Conservation (phyloP, 495 filamentous ascomycete species). For the Penicillium nucicola region DNA sequence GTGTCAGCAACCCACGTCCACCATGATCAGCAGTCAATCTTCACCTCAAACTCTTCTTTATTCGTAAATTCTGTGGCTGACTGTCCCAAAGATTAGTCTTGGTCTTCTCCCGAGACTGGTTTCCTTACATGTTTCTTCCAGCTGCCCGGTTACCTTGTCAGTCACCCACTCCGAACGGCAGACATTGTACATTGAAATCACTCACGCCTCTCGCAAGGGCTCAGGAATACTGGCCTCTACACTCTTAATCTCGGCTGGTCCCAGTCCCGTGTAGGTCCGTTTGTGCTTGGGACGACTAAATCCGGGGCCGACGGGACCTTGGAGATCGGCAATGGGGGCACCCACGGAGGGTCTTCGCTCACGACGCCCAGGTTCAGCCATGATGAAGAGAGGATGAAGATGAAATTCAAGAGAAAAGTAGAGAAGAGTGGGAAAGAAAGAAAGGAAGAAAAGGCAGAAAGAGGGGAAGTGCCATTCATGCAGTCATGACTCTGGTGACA, state of each 20-base stretch:
- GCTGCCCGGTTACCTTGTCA: conserved; percentile 33
- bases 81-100: conserved; percentile 25
- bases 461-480: conserved; percentile 12
- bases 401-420: background rate
- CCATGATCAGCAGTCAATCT: background rate
- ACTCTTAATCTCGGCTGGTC: conserved; percentile 83
- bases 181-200: conserved; percentile 6
- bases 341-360: conserved; percentile 75
- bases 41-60: conserved; percentile 69
- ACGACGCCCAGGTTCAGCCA: conserved; percentile 28
- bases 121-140: conserved; percentile 75
- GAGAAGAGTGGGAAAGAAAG: background rate
- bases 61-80: conserved; percentile 66
- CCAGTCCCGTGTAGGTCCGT: conserved; percentile 89
- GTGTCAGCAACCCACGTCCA: conserved; percentile 1
- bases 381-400: background rate
- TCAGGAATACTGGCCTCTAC: conserved; percentile 91
- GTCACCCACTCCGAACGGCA: background rate
- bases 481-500: conserved; percentile 9
- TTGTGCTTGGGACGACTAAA: conserved; percentile 86
- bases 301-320: conserved; percentile 74
- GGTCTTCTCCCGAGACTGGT: background rate
- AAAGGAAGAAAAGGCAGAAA: conserved; percentile 9
- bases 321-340: conserved; percentile 76
- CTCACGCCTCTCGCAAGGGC: conserved; percentile 75